Evolutionary conservation across 306 rosid species (phyloP).

Genomic region (Vigna radiata): DNA sequence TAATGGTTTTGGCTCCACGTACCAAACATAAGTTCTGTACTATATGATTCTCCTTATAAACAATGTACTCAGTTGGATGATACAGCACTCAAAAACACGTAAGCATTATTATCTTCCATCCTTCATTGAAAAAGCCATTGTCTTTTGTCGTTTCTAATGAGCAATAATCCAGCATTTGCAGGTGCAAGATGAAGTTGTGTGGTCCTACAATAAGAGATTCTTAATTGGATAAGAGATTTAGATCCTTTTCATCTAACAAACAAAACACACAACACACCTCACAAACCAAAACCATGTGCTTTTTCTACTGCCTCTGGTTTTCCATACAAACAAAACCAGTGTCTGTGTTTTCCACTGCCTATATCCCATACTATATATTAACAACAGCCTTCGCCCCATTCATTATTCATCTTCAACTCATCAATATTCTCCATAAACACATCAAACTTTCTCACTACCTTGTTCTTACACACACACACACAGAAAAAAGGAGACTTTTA

Average conservation of each 20-base stretch:
- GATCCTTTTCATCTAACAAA: not conserved
- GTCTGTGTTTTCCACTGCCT: not conserved
- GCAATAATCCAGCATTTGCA: conserved; percentile 10
- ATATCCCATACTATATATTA: conserved; percentile 9
- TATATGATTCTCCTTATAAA: not conserved
- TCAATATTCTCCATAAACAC: not conserved
- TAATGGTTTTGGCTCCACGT: conserved; percentile 23
- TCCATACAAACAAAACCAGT: not conserved
- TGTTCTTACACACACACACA: not conserved
- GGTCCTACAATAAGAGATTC: conserved; percentile 23
- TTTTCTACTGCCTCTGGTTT: conserved; percentile 33
- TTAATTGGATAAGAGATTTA: not conserved
- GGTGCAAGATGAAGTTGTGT: conserved; percentile 25
- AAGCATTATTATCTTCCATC: not conserved
- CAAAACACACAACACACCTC: not conserved
- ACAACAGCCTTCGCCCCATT: not conserved
- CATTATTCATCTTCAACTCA: not conserved
- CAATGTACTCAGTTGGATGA: not conserved
- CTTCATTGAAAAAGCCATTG: not conserved
- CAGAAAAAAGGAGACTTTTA: not conserved
- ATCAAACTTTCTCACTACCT: not conserved
- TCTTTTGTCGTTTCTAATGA: not conserved
- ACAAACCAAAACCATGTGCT: conserved; percentile 40
- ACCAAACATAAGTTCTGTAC: conserved; percentile 6
- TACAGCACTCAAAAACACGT: not conserved